Conservation (phyloP, 2,329 filamentous ascomycete genomes). For the Berkeleyomyces basicola region DNA sequence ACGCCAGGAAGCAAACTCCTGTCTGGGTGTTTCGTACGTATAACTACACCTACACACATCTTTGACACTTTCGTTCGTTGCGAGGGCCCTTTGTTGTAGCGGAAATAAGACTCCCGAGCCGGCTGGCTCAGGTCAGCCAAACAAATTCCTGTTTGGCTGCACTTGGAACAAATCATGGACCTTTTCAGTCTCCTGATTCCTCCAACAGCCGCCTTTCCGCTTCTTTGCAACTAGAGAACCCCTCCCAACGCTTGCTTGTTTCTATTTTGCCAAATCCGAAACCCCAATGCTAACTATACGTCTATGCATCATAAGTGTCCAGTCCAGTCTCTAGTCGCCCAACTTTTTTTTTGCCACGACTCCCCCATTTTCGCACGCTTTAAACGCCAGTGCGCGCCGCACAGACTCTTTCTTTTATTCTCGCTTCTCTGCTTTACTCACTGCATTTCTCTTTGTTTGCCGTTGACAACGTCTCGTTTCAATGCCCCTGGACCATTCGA, state of each 20-base stretch:
- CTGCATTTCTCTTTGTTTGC: not conserved
- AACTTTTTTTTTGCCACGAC: slow-evolving; percentile 1
- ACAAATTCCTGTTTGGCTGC: not conserved
- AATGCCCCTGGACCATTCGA: not conserved
- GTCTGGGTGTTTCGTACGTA: not conserved
- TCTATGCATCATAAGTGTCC: not conserved
- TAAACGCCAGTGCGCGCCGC: not conserved
- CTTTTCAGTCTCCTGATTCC: not conserved
- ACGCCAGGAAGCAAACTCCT: not conserved
- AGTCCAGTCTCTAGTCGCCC: not conserved
- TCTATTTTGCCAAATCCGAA: not conserved
- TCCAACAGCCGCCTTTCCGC: not conserved
- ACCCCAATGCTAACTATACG: not conserved
- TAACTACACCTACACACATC: too few relatives aligned
- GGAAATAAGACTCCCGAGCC: too few relatives aligned
- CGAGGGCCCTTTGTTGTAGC: too few relatives aligned
- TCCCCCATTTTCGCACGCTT: not conserved
- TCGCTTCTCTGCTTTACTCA: not conserved
- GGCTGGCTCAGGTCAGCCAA: not conserved
- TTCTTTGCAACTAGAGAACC: not conserved
- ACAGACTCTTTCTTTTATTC: not conserved
- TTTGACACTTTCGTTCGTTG: too few relatives aligned
- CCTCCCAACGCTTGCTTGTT: not conserved
- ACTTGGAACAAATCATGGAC: not conserved
- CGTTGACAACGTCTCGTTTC: not conserved